phyloP scores from a whole-genome alignment of 805 yeast genomes.

The Saccharomycopsis schoenii region DNA sequence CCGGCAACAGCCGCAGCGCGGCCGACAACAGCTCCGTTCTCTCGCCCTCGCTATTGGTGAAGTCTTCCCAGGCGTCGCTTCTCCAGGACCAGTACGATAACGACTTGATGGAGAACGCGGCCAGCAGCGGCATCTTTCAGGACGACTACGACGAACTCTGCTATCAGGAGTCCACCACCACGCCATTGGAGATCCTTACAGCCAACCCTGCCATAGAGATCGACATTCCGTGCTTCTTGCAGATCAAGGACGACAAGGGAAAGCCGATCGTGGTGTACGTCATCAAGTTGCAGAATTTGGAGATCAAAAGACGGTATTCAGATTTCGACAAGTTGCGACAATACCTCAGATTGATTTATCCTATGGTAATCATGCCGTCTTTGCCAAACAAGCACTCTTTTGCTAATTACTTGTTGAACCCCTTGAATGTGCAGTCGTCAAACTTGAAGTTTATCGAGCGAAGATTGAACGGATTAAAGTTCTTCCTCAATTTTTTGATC shows the following conservation, averaged over 20 bases:
- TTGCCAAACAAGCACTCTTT: slow-evolving; percentile 83
- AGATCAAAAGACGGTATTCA: slow-evolving; percentile 74
- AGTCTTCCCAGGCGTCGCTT: not conserved
- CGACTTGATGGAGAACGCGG: slow-evolving; percentile 13
- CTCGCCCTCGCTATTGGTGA: not conserved
- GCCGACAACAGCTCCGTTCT: not conserved
- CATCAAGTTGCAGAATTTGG: slow-evolving; percentile 42
- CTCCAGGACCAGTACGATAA: slow-evolving; percentile 15
- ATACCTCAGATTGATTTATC: slow-evolving; percentile 61
- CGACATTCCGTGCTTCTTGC: slow-evolving; percentile 45
- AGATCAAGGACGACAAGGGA: slow-evolving; percentile 53
- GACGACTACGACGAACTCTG: not conserved
- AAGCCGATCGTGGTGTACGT: slow-evolving; percentile 70
- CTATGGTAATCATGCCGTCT: slow-evolving; percentile 79
- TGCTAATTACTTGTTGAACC: slow-evolving; percentile 34
- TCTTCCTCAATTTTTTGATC: slow-evolving; percentile 58
- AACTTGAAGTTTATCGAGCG: slow-evolving; percentile 46
- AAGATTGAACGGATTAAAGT: slow-evolving; percentile 63
- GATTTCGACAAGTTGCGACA: slow-evolving; percentile 81
- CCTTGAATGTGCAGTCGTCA: slow-evolving; percentile 31
- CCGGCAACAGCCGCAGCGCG: not conserved
- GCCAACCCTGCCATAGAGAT: slow-evolving; percentile 5
- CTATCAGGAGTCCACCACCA: slow-evolving; percentile 13
- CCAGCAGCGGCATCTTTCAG: not conserved
- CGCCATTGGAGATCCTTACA: slow-evolving; percentile 9